phyloP scores from a whole-genome alignment of 768 basidiomycete species.

The Rhizopogon roseolus region DNA sequence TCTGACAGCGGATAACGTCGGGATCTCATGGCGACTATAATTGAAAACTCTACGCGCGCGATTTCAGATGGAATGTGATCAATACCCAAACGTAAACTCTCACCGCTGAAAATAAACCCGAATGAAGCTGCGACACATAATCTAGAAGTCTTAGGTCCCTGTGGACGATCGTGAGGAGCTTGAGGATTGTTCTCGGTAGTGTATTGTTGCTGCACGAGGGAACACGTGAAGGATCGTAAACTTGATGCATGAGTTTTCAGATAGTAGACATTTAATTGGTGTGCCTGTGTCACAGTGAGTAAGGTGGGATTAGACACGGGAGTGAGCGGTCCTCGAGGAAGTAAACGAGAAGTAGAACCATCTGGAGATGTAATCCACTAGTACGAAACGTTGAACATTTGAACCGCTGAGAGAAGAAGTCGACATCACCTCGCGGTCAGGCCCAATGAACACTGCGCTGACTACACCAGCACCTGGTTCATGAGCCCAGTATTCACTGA shows the following conservation, averaged over 20 bases:
- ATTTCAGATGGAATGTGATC: background rate
- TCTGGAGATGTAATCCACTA: slow-evolving; percentile 51
- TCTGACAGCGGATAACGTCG: slow-evolving; percentile 40
- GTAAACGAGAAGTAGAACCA: slow-evolving; percentile 50
- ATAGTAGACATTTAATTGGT: slow-evolving; percentile 51
- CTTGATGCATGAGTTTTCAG: slow-evolving; percentile 39
- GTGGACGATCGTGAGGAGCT: slow-evolving; percentile 23
- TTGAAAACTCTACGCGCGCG: slow-evolving; percentile 39
- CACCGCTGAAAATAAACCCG: slow-evolving; percentile 58
- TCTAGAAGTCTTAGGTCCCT: slow-evolving; percentile 34
- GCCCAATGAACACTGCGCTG: slow-evolving; percentile 56
- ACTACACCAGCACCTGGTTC: slow-evolving; percentile 53
- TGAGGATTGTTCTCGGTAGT: slow-evolving; percentile 30
- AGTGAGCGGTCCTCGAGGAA: slow-evolving; percentile 51
- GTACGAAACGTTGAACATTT: slow-evolving; percentile 1
- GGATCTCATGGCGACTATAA: slow-evolving; percentile 63
- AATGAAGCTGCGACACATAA: slow-evolving; percentile 57
- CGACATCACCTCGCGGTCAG: slow-evolving; percentile 51
- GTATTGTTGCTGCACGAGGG: slow-evolving; percentile 38
- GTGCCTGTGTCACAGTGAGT: slow-evolving; percentile 61
- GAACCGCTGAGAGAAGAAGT: background rate
- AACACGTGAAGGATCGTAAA: slow-evolving; percentile 44
- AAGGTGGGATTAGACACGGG: slow-evolving; percentile 52
- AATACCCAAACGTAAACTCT: background rate
- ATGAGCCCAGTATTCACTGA: slow-evolving; percentile 54